These are phyloP conservation scores for Cryomyces minteri DNA, from an alignment of 495 filamentous ascomycete genomes.

Conservation along the genomic window DNA sequence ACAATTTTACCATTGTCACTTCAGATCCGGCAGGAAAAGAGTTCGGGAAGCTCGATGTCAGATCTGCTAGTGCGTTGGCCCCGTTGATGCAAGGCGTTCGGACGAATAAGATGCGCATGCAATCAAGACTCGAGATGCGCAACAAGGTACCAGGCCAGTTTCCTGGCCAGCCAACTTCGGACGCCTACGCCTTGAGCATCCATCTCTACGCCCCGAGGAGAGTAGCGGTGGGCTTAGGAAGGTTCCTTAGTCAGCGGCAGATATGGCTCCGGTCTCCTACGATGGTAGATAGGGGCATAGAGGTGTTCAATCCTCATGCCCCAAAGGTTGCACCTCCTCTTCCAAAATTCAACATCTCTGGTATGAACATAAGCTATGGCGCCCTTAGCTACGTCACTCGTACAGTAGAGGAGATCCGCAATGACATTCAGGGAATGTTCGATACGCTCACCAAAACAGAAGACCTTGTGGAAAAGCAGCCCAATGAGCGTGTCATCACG, in stretches of 20 bases:
- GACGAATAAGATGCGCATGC: conserved; percentile 39
- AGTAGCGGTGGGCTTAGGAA: conserved; percentile 41
- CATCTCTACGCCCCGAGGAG: conserved; percentile 67
- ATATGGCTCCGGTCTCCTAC: conserved; percentile 34
- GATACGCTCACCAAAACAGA: conserved; percentile 59
- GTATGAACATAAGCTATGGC: not conserved
- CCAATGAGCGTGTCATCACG: conserved; percentile 40
- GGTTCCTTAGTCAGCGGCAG: conserved; percentile 40
- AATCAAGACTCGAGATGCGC: conserved; percentile 45
- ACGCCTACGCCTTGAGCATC: conserved; percentile 38
- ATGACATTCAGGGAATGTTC: conserved; percentile 75
- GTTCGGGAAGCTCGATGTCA: conserved; percentile 58
- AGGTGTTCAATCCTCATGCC: conserved; percentile 51
- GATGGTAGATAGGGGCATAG: conserved; percentile 28
- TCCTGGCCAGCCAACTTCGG: conserved; percentile 32
- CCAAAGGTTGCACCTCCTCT: conserved; percentile 14
- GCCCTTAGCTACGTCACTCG: conserved; percentile 30
- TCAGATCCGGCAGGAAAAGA: conserved; percentile 48
- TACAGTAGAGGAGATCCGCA: conserved; percentile 66
- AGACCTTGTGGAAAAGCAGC: conserved; percentile 57
- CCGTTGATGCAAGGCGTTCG: conserved; percentile 45
- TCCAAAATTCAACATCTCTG: not conserved
- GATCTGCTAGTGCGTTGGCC: conserved; percentile 46
- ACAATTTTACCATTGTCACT: conserved; percentile 40
- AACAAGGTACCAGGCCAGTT: conserved; percentile 35